A percentile compares a stretch with the other conserved stretches of the same genome.
These are phyloP conservation scores for Candida chilensis DNA, from an alignment of 805 yeast species.

Conservation along the genomic window DNA sequence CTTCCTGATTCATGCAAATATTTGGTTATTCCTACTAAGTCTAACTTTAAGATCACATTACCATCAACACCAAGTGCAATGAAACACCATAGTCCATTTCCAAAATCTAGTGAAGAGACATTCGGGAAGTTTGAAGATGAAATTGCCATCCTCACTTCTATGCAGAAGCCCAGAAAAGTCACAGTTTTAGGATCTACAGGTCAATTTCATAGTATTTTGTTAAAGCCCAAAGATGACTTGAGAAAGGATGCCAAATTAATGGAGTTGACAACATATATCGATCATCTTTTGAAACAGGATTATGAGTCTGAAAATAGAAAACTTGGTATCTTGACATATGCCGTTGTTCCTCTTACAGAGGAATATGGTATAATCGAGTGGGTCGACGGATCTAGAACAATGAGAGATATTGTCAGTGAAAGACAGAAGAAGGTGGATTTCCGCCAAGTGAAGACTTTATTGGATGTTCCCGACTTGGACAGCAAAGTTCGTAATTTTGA, in stretches of 20 bases:
- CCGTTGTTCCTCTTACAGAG: constrained; percentile 83
- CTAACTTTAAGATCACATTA: constrained; percentile 58
- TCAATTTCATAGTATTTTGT: constrained; percentile 58
- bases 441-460: too few species aligned
- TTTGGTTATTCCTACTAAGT: constrained; percentile 67
- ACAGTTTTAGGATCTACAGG: constrained; percentile 76
- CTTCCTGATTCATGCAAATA: too few species aligned
- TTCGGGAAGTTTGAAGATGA: constrained; percentile 55
- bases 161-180: constrained; percentile 81
- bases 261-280: constrained; percentile 85
- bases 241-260: constrained; percentile 91
- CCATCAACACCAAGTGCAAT: constrained; percentile 39
- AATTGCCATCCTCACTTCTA: constrained; percentile 66
- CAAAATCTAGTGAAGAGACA: constrained; percentile 31
- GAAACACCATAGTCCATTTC: constrained; percentile 34
- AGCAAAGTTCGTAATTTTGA: constrained; percentile 25
- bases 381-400: constrained; percentile 69
- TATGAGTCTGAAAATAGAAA: constrained; percentile 67
- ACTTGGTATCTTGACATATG: constrained; percentile 68
- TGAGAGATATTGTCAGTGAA: constrained; percentile 56
- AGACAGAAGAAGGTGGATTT: too few species aligned
- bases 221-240: constrained; percentile 85
- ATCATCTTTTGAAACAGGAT: constrained; percentile 57
- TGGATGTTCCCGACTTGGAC: constrained; percentile 7
- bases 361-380: constrained; percentile 87